Base-by-base conservation (phyloP, 108 stramenopile species). In the Stephanodiscus triporus region DNA sequence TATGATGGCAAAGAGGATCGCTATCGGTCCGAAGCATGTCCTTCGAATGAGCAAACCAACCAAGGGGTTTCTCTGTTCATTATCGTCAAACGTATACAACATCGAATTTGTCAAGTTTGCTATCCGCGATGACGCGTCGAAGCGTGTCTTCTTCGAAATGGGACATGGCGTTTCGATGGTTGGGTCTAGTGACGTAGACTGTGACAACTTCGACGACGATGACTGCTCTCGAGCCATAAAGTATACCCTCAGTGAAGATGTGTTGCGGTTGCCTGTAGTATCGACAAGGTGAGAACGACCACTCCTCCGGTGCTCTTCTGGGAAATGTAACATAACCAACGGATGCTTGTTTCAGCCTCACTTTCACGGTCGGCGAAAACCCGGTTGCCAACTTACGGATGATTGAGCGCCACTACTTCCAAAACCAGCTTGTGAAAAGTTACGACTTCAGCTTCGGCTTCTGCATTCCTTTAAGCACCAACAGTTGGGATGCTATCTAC, bases 371-470 rank as follows among this genome's bases (percentile, higher is more conserved):
- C 0, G 91, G 91, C 4, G 77, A 89, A 4, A 30, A 64, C 55
- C 83, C 83, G 29, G 32, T 92, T 9, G 34, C 53, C 22, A 85
- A 81, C 67, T 91, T 92, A 63, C 77, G 91, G 23, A 92, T 92
- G 91, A 89, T 92, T 40, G 89, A 92, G 74, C 71, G 91, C 29
- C 91, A 92, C 68, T 92, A 92, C 77, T 92, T 91, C 66, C 66
- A 81, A 55, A 63, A 85, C 63, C 43, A 74, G 68, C 88, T 91
- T n/a, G 43, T 83, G 40, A 85, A 81, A 65, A 67, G 57, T 40
- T 74, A 68, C 49, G 83, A 91, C 73, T 92, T 91, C 38, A 61
- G 50, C 56, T 92, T 92, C 34, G 91, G 91, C 2, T 92, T 89
- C 70, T 91, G 88, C 73, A 91, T 92, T 47, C 91, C 91, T 0